Evolutionary conservation across 768 basidiomycete species (phyloP), one percentile per base, ranked within the genome.

Genomic region (Suillus clintonianus): DNA sequence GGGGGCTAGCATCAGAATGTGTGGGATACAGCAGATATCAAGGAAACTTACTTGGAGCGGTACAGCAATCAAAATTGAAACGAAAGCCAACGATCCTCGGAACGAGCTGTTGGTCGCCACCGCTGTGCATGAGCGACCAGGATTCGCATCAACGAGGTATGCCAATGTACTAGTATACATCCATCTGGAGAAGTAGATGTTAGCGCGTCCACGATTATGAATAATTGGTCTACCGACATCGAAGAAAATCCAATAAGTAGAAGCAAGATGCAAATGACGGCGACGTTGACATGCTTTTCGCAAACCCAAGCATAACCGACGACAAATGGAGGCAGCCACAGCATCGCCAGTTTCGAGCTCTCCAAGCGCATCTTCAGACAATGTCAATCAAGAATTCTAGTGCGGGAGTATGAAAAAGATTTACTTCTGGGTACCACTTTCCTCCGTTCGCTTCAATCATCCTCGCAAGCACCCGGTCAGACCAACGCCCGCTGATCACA

Each of bases 71-170:
- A 95, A 90, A 1, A 86, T 85, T 2, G 86, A 85, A n/a, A 90
- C 70, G 71, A 90, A 90, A 3, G 89, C 93, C 17, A 83, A 76
- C 4, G 82, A 54, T 0, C 94, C 92, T 54, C 94, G 84, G 74
- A 90, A 90, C 37, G 83, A 83, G 62, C 89, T 91, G 72, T 96
- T 96, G 30, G 83, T 77, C 0, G 94, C 92, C 8, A 87, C 85
- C 1, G 91, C 92, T 4, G 86, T 85, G 4, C 89, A 86, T 2
- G 91, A 91, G 34, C 91, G 84, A 8, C 94, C 95, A 6, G 82
- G 80, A 71, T 96, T 97, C 5, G 92, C 86, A 68, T 97, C 94
- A 19, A 95, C 92, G 47, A 95, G 81, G 69, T 95, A 96, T 0
- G 94, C 90, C 36, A 96, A 76, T 0, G 90, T 89, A 57, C 86